Percentiles rank a stretch among this genome's conserved stretches.
Conservation (phyloP, 2,329 filamentous ascomycete species). For the Fusarium albidum region DNA sequence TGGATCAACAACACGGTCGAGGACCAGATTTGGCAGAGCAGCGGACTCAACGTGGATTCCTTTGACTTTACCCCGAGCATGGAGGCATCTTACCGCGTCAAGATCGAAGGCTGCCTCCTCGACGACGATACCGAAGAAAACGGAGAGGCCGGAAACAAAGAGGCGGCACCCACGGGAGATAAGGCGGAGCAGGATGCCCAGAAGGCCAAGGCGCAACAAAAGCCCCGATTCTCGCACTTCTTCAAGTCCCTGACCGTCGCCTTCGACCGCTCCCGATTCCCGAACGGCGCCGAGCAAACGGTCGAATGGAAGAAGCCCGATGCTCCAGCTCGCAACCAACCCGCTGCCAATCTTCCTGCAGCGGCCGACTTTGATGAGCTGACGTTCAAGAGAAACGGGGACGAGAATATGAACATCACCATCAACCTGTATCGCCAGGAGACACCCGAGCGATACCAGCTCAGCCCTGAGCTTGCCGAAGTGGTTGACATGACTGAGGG, state of each 20-base stretch:
- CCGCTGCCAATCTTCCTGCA: slow-evolving; percentile 54
- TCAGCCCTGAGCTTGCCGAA: slow-evolving; percentile 82
- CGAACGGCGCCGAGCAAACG: slow-evolving; percentile 61
- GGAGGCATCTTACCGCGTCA: slow-evolving; percentile 86
- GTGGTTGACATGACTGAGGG: slow-evolving; percentile 88
- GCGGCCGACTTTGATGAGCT: slow-evolving; percentile 88
- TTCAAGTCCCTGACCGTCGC: slow-evolving; percentile 82
- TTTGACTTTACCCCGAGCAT: slow-evolving; percentile 83
- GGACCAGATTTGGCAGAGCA: slow-evolving; percentile 91
- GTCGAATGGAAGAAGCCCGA: slow-evolving; percentile 91
- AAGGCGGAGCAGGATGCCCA: slow-evolving; percentile 36
- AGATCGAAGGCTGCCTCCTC: slow-evolving; percentile 87
- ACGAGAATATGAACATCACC: slow-evolving; percentile 91
- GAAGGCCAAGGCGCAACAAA: slow-evolving; percentile 51
- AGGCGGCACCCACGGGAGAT: slow-evolving; percentile 47
- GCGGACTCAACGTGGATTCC: slow-evolving; percentile 71
- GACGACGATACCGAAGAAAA: slow-evolving; percentile 72
- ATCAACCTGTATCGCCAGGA: slow-evolving; percentile 89
- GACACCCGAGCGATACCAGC: slow-evolving; percentile 81
- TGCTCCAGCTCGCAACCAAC: slow-evolving; percentile 57
- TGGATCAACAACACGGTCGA: slow-evolving; percentile 97
- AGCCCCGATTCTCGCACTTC: slow-evolving; percentile 76
- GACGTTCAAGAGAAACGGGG: slow-evolving; percentile 88
- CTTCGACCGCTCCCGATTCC: slow-evolving; percentile 70
- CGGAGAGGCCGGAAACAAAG: slow-evolving; percentile 55